Evolutionary conservation across 78 protist species (phyloP), one percentile per base, ranked within the genome.

Genomic region (Chrysochromulina tobinii): DNA sequence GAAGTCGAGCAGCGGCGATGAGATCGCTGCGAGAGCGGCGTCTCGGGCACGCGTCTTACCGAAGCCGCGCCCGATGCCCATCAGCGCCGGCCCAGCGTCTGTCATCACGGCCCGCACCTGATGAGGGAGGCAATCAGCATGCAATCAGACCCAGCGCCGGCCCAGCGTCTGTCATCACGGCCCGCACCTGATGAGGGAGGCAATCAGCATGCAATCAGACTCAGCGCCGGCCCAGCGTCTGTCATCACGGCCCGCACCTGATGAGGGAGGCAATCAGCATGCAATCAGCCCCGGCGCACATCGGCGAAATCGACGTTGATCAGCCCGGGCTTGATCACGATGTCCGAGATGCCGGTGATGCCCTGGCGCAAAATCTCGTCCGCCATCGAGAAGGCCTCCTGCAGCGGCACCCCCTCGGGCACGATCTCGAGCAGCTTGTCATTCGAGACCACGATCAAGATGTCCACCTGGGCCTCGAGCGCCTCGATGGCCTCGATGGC

Each of bases 361-460:
- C 96, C 96, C 55, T 83, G 88, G 9, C 88, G 75, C 12, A 96
- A 88, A 2, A 96, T 96, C 72, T 93, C 93, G 83, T 96, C 97
- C 38, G 95, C 96, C 69, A 91, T 57, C 53, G 67, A 64, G 58
- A 96, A 96, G 1, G 97, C 96, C n/a, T 95, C 92, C 23, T 79
- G 50, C 20, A 87, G 18, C 54, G 75, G 90, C 59, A 87, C 51
- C 51, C 81, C 51, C 12, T 54, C 64, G 50, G 53, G 64, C 59
- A 87, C 54, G 51, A 87, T 68, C 66, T 68, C 91, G 67, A 89
- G 89, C n/a, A 96, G 54, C 27, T 94, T 89, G 58, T 96, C 96
- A 69, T 96, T 96, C 20, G 98, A 96, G 12, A 96, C 79, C 7
- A 96, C 94, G 72, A 96, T 94, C 38, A 96, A 75, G 11, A 90